Evolutionary conservation across 495 filamentous ascomycete genomes (phyloP).

Genomic region (Glutinoglossum americanum): DNA sequence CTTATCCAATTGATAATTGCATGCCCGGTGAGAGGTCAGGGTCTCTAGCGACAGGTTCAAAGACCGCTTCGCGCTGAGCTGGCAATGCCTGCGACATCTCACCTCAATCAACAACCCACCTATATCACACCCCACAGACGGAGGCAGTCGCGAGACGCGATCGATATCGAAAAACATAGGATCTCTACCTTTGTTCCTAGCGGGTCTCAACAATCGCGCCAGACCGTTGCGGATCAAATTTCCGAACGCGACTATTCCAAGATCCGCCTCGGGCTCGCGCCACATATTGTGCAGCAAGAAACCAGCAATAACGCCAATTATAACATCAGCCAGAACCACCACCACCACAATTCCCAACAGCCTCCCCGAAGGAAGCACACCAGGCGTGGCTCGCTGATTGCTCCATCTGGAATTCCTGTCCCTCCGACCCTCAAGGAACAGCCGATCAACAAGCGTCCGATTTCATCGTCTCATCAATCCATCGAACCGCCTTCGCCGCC

Average conservation of each 20-base stretch:
- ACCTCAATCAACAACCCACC: not conserved
- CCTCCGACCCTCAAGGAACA: not conserved
- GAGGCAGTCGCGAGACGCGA: not conserved
- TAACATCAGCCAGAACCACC: not conserved
- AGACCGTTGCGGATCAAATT: not conserved
- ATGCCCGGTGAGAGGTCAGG: not conserved
- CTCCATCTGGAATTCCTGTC: not conserved
- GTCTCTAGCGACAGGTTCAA: not conserved
- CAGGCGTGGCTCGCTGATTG: not conserved
- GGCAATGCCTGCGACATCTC: constrained; percentile 1
- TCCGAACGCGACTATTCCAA: not conserved
- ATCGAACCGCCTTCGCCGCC: not conserved
- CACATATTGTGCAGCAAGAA: not conserved
- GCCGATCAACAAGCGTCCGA: not conserved
- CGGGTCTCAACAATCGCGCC: not conserved
- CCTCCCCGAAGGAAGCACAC: not conserved
- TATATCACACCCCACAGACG: not conserved
- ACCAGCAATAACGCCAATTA: not conserved
- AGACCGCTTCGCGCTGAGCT: not conserved
- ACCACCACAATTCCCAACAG: not conserved
- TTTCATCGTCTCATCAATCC: not conserved
- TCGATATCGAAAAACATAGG: not conserved
- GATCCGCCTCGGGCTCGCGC: not conserved
- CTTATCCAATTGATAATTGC: not conserved
- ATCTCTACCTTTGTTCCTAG: not conserved